Evolutionary conservation across 257 asterid genomes (phyloP).

Genomic region (Cinchona pubescens): DNA sequence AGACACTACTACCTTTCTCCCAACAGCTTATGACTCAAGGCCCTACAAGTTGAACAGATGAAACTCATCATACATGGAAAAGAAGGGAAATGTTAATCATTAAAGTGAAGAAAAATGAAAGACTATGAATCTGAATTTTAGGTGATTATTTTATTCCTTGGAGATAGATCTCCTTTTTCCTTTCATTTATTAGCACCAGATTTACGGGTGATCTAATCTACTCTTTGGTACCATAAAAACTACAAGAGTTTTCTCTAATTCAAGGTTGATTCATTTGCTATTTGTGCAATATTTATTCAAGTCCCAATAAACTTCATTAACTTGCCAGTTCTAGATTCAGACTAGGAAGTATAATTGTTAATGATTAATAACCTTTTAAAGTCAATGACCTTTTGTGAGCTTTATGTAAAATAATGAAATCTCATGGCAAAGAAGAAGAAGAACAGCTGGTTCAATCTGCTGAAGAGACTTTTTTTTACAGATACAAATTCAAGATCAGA

Average conservation of each 20-base stretch:
- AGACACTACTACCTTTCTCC: constrained; percentile 24
- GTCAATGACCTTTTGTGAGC: constrained; percentile 7
- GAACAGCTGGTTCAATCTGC: constrained; percentile 58
- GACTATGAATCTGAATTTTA: background rate
- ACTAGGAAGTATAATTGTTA: background rate
- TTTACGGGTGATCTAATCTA: background rate
- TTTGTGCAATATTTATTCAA: constrained; percentile 1
- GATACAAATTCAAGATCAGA: constrained; percentile 57
- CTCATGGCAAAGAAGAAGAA: constrained; percentile 70
- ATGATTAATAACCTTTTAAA: background rate
- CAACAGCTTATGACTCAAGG: constrained; percentile 36
- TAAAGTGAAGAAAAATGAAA: constrained; percentile 26
- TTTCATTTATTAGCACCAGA: background rate
- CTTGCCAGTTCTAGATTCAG: background rate
- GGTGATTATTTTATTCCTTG: background rate
- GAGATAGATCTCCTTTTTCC: background rate
- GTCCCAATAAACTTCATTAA: constrained; percentile 2
- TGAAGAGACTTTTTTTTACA: constrained; percentile 60
- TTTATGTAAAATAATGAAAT: constrained; percentile 11
- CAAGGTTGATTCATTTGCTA: constrained; percentile 1
- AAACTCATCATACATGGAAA: constrained; percentile 31
- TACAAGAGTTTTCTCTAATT: background rate
- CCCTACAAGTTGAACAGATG: constrained; percentile 60
- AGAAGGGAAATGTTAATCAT: constrained; percentile 35
- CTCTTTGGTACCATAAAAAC: background rate